Evolutionary conservation across 2,329 filamentous ascomycete genomes (phyloP).

Genomic region (Cercospora sesami): DNA sequence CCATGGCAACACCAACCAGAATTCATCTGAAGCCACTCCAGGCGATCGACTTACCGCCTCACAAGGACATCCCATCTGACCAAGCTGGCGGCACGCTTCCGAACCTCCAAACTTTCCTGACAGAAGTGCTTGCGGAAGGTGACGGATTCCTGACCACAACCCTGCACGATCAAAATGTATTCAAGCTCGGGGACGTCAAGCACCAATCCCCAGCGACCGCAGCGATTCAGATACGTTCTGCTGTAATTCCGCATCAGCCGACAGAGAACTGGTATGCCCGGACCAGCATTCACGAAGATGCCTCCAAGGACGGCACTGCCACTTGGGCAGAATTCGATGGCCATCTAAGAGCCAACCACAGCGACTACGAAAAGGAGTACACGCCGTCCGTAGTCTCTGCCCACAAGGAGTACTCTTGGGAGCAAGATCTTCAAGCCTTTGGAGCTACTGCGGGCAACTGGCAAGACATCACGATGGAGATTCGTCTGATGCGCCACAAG

Average conservation of each 20-base stretch:
- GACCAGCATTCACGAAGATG: constrained; percentile 61
- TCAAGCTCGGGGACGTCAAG: constrained; percentile 56
- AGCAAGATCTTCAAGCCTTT: constrained; percentile 4
- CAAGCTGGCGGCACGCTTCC: constrained; percentile 34
- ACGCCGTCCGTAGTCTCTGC: constrained; percentile 58
- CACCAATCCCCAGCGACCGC: constrained; percentile 53
- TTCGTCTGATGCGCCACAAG: constrained; percentile 67
- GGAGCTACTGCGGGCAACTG: constrained; percentile 22
- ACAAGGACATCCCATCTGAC: constrained; percentile 37
- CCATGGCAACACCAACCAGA: background rate
- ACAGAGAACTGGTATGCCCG: constrained; percentile 65
- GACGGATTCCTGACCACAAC: constrained; percentile 58
- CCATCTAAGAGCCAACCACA: constrained; percentile 61
- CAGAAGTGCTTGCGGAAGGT: constrained; percentile 58
- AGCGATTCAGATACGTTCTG: constrained; percentile 55
- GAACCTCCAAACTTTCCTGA: constrained; percentile 55
- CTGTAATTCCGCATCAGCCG: constrained; percentile 22
- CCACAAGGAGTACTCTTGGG: constrained; percentile 31
- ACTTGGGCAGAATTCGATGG: constrained; percentile 64
- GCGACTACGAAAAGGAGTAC: constrained; percentile 58
- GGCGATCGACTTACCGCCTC: constrained; percentile 38
- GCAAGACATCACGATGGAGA: constrained; percentile 43
- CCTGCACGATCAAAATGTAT: constrained; percentile 43
- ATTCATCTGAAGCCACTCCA: constrained; percentile 39
- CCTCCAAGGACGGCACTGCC: constrained; percentile 55